A percentile compares a stretch with the other conserved stretches of the same genome.
phyloP scores from a whole-genome alignment of 73 alveolate species.

The Tetrahymena elliotti region DNA sequence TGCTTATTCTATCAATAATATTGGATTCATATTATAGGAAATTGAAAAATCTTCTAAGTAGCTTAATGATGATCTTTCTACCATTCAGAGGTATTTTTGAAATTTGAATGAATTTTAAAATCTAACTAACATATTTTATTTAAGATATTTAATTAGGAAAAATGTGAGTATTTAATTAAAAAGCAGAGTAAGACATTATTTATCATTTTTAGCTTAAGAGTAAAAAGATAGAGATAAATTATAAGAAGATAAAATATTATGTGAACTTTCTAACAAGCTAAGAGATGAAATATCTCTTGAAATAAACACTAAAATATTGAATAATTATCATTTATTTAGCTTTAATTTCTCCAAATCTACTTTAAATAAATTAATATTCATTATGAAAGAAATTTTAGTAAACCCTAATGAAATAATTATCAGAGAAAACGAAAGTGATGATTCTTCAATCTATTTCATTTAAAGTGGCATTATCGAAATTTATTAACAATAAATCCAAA shows the following conservation, averaged over 20 bases:
- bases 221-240: background rate
- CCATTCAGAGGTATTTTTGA: background rate
- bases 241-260: background rate
- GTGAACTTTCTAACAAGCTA: background rate
- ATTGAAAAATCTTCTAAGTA: background rate
- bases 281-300: background rate
- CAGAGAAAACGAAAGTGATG: background rate
- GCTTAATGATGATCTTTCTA: background rate
- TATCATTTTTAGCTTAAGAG: background rate
- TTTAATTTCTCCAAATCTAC: background rate
- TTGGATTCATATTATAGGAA: constrained; percentile 18
- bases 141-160: background rate
- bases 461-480: background rate
- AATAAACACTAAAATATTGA: background rate
- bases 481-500: background rate
- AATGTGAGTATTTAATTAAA: background rate
- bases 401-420: background rate
- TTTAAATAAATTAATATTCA: background rate
- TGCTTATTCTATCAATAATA: constrained; percentile 34
- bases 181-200: background rate
- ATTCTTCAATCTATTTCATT: background rate
- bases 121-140: background rate
- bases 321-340: background rate
- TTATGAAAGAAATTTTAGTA: background rate
- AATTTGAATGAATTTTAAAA: background rate